Conservation (phyloP, 805 yeast species). For the Spathaspora passalidarum region DNA sequence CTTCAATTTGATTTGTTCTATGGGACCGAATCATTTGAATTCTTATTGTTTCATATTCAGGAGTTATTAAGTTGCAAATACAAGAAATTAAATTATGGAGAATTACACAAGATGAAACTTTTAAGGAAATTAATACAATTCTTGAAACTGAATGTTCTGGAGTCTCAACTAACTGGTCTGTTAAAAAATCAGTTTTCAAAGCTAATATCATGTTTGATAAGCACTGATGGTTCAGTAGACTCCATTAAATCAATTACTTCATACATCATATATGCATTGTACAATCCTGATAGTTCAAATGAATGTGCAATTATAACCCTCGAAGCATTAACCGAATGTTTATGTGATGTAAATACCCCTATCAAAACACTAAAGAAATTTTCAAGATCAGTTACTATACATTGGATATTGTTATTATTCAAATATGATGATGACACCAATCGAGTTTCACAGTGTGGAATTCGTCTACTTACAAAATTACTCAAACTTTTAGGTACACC, state of each 20-base stretch:
- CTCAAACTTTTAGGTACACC: constrained; percentile 45
- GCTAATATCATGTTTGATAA: constrained; percentile 22
- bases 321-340: constrained; percentile 31
- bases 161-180: constrained; percentile 9
- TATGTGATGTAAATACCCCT: constrained; percentile 39
- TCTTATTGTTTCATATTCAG: constrained; percentile 56
- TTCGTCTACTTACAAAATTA: constrained; percentile 49
- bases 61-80: constrained; percentile 54
- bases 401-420: constrained; percentile 60
- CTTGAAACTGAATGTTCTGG: constrained; percentile 36
- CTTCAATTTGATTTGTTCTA: constrained; percentile 63
- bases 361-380: constrained; percentile 40
- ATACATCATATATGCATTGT: constrained; percentile 49
- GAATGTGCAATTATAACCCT: constrained; percentile 32
- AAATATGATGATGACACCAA: constrained; percentile 25
- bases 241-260: constrained; percentile 47
- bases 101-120: constrained; percentile 51
- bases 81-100: constrained; percentile 47
- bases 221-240: constrained; percentile 50
- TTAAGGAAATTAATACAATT: constrained; percentile 49
- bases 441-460: constrained; percentile 35
- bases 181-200: constrained; percentile 15
- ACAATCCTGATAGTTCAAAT: constrained; percentile 37
- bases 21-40: constrained; percentile 55
- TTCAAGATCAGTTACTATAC: constrained; percentile 56